phyloP scores from a whole-genome alignment of 1,284 basidiomycete species.

The Apiotrichum porosum region DNA sequence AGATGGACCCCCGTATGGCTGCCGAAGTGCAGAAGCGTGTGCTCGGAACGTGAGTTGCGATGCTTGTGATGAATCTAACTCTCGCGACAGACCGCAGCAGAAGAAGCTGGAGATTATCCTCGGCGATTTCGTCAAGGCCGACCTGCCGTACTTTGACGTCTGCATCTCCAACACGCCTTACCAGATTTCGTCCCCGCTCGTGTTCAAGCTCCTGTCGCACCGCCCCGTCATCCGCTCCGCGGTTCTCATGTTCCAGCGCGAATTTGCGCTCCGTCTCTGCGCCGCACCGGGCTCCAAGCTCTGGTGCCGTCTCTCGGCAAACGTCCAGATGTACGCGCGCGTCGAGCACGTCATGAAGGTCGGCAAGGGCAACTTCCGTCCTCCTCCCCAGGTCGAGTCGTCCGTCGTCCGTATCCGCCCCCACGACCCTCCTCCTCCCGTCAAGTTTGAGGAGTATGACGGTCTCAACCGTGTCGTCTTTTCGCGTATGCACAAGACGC shows the following conservation, averaged over 20 bases:
- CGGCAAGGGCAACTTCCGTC: constrained; percentile 91
- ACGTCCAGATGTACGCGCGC: constrained; percentile 92
- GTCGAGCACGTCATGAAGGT: constrained; percentile 98
- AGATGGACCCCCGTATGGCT: constrained; percentile 99
- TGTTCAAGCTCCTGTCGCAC: constrained; percentile 94
- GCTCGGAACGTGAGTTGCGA: constrained; percentile 81
- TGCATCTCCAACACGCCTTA: constrained; percentile 99
- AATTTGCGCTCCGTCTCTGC: constrained; percentile 89
- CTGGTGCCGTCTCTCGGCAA: constrained; percentile 93
- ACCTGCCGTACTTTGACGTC: constrained; percentile 95
- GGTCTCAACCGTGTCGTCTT: constrained; percentile 89
- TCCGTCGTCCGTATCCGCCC: constrained; percentile 88
- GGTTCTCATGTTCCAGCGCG: constrained; percentile 99
- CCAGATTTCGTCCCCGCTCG: constrained; percentile 96
- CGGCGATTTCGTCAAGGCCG: constrained; percentile 95
- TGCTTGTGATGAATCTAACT: too few species aligned
- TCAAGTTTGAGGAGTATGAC: constrained; percentile 97
- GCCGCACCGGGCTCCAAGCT: constrained; percentile 78
- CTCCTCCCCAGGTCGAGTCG: constrained; percentile 90
- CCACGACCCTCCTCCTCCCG: constrained; percentile 87
- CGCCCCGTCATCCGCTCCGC: constrained; percentile 89
- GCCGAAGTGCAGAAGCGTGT: constrained; percentile 96
- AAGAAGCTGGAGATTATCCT: constrained; percentile 90
- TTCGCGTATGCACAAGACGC: constrained; percentile 81
- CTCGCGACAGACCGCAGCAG: constrained; percentile 91